Evolutionary conservation across 2,329 filamentous ascomycete genomes (phyloP), one percentile per base, ranked within the genome.

Genomic region (Aspergillus neotritici): DNA sequence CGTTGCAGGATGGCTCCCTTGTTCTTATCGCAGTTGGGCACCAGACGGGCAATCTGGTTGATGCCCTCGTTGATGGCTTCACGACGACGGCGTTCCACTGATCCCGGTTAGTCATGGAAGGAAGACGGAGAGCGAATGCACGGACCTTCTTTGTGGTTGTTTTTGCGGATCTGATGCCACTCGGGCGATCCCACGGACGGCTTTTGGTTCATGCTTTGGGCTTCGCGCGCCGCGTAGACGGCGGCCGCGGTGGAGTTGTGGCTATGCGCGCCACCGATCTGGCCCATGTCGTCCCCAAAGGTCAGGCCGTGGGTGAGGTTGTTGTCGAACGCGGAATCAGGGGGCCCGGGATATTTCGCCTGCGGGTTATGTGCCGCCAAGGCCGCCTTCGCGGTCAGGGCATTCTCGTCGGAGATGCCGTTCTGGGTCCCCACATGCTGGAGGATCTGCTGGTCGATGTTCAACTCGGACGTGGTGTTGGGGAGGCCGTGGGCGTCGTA

Each of bases 1-100:
- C 91, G 87, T 63, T 94, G 87, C 31, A 98, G 74, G 52, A 98
- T 97, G 2, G 89, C 94, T 1, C 93, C 93, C 70, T 98, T 98
- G 74, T 98, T 97, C 76, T 97, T 98, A 69, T 98, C 93, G 60
- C 91, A 96, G 11, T 89, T 89, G 0, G 93, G 93, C 0, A 98
- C 93, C 53, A 98, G 94, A 72, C 96, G 97, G 54, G 91, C 87
- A 25, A 98, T 80, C 67, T 97, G 93, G 61, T 96, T 97, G 57
- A 98, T 98, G 38, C 93, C 93, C 69, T 98, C 93, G 54, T 98
- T 98, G 65, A 98, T 98, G 0, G 93, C 96, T 69, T 98, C 93
- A 51, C 93, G 87, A 34, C 93, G 88, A 46, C 93, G 87, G 48
- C 93, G 88, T 70, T 98, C 93, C 49, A 98, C 93, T 97, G 42